Evolutionary conservation across 164 flowering plant species (phyloP).

Genomic region (Magnolia sinica): DNA sequence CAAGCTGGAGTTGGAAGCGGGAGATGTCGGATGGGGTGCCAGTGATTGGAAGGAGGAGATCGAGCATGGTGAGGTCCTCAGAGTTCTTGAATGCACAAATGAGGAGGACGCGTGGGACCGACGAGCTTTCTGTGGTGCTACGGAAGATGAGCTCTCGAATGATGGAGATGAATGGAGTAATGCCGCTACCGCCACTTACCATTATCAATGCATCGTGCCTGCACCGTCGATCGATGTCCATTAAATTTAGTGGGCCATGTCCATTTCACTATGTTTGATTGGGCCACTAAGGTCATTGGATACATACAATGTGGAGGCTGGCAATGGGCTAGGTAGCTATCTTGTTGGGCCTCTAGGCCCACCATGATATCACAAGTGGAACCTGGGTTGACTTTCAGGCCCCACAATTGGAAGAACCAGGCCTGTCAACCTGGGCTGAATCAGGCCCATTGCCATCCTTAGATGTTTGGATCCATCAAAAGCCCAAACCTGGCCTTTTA

Average conservation of each 20-base stretch:
- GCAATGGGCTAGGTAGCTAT: too few relatives aligned
- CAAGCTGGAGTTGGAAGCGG: slow-evolving; percentile 47
- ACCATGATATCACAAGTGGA: too few relatives aligned
- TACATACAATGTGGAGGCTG: too few relatives aligned
- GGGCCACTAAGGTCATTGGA: too few relatives aligned
- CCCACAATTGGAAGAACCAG: too few relatives aligned
- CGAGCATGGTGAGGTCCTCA: slow-evolving; percentile 59
- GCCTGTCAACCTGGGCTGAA: background rate
- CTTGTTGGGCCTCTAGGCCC: too few relatives aligned
- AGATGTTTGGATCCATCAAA: too few relatives aligned
- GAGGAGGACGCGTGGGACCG: slow-evolving; percentile 45
- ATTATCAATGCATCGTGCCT: slow-evolving; percentile 78
- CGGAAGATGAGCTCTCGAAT: slow-evolving; percentile 52
- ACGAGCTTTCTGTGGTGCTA: slow-evolving; percentile 20
- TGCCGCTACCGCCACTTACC: slow-evolving; percentile 89
- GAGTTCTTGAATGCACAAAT: slow-evolving; percentile 57
- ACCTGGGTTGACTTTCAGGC: too few relatives aligned
- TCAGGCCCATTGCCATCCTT: too few relatives aligned
- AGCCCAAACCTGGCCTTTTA: too few relatives aligned
- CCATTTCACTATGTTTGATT: too few relatives aligned
- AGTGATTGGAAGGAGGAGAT: slow-evolving; percentile 60
- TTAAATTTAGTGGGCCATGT: too few relatives aligned
- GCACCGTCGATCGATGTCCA: slow-evolving; percentile 6
- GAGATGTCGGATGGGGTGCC: slow-evolving; percentile 30
- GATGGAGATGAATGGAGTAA: slow-evolving; percentile 74